These are phyloP conservation scores for Magnusiomyces magnusii DNA, from an alignment of 1,139 yeast genomes.

Conservation along the genomic window DNA sequence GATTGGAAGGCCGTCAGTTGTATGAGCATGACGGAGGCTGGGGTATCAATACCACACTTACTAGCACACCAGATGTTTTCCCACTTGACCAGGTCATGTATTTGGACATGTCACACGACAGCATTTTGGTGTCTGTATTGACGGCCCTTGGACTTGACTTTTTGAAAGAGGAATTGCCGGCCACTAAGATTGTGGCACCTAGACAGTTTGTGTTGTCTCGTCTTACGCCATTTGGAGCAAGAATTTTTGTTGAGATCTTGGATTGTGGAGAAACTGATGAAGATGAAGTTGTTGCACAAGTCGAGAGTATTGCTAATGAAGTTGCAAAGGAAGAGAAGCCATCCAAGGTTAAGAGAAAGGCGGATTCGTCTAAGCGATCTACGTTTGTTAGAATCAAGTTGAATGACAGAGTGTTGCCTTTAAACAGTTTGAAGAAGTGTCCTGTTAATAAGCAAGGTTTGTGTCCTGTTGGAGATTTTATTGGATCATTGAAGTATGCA, in stretches of 20 bases:
- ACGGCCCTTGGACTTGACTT: conserved; percentile 37
- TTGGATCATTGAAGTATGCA: conserved; percentile 31
- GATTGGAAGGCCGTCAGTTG: conserved; percentile 29
- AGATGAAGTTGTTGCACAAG: background rate
- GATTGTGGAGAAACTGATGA: conserved; percentile 29
- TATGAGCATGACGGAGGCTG: conserved; percentile 21
- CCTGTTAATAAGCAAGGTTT: conserved; percentile 32
- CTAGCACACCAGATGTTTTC: conserved; percentile 28
- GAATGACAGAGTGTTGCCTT: conserved; percentile 37
- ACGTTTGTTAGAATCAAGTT: conserved; percentile 33
- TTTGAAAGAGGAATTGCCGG: conserved; percentile 32
- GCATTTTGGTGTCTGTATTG: conserved; percentile 35
- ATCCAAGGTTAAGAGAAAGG: background rate
- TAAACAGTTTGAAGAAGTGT: conserved; percentile 33
- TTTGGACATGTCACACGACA: conserved; percentile 40
- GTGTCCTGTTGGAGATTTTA: conserved; percentile 32
- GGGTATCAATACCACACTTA: conserved; percentile 36
- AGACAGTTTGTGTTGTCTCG: conserved; percentile 37
- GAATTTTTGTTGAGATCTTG: conserved; percentile 36
- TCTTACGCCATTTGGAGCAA: conserved; percentile 40
- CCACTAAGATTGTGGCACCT: conserved; percentile 34
- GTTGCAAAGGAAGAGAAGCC: conserved; percentile 27
- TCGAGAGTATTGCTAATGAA: background rate
- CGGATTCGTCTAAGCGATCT: background rate
- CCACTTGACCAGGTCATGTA: conserved; percentile 39